phyloP scores from a whole-genome alignment of 2,329 filamentous ascomycete genomes.

The Claviceps fusiformis region DNA sequence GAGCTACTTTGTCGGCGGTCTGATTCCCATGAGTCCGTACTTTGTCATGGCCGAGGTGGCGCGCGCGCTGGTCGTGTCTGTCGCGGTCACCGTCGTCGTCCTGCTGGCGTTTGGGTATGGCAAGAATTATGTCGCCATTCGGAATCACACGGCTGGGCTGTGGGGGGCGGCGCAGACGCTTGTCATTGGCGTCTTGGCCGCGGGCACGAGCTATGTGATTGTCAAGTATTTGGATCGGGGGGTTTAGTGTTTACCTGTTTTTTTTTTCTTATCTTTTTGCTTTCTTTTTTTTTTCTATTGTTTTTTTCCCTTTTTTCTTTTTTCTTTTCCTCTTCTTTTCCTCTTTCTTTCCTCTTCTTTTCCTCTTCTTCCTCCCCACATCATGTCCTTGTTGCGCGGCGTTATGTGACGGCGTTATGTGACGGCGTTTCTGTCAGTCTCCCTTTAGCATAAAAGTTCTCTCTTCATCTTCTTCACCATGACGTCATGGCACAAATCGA shows the following conservation, averaged over 20 bases:
- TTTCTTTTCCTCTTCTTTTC: too few relatives aligned
- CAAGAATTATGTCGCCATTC: conserved; percentile 43
- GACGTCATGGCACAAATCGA: too few relatives aligned
- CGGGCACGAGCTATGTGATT: conserved; percentile 50
- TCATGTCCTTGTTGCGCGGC: neutral
- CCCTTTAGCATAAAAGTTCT: neutral
- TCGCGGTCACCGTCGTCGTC: conserved; percentile 45
- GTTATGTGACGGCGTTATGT: too few relatives aligned
- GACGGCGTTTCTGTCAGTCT: too few relatives aligned
- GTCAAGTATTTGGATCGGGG: conserved; percentile 39
- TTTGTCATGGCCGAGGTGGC: conserved; percentile 38
- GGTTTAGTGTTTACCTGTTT: neutral
- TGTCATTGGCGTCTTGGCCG: conserved; percentile 49
- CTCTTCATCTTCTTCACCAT: neutral
- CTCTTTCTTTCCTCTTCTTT: neutral
- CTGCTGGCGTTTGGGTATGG: conserved; percentile 52
- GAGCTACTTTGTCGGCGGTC: conserved; percentile 56
- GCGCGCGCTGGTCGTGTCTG: conserved; percentile 43
- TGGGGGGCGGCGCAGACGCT: conserved; percentile 52
- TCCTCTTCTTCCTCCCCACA: too few relatives aligned
- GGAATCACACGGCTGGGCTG: conserved; percentile 37
- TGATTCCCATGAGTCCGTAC: conserved; percentile 60
- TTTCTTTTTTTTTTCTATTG: too few relatives aligned
- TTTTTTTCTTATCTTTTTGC: neutral
- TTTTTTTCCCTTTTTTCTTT: too few relatives aligned